Evolutionary conservation across 2,329 filamentous ascomycete genomes (phyloP).

Genomic region (Ceratocystiopsis brevicomis): DNA sequence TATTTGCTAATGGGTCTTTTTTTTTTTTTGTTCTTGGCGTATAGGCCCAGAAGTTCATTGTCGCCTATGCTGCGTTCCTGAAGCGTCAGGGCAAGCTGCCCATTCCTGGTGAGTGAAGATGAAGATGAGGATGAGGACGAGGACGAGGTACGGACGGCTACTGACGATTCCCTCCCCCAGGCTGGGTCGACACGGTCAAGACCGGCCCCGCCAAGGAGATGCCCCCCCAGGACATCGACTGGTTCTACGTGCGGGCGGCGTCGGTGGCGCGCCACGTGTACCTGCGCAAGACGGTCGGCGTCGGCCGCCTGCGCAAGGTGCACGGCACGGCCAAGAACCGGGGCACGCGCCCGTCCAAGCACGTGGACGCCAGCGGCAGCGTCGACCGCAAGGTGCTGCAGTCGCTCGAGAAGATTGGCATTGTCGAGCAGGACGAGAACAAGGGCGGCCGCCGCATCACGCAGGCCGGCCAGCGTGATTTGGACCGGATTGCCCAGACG

Average conservation of each 20-base stretch:
- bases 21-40: constrained; percentile 20
- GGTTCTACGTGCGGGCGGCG: constrained; percentile 83
- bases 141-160: too few relatives aligned
- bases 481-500: constrained; percentile 85
- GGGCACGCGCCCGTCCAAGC: constrained; percentile 73
- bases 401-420: constrained; percentile 97
- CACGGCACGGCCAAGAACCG: constrained; percentile 98
- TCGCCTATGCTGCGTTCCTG: constrained; percentile 68
- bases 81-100: constrained; percentile 88
- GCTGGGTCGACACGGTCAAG: constrained; percentile 99
- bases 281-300: constrained; percentile 94
- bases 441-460: constrained; percentile 98
- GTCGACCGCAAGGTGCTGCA: constrained; percentile 97
- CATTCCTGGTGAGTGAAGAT: constrained; percentile 47
- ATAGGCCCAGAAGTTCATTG: constrained; percentile 76
- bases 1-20: constrained; percentile 43
- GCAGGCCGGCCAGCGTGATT: constrained; percentile 93
- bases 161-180: constrained; percentile 23
- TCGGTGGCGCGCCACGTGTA: constrained; percentile 96
- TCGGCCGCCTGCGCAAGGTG: constrained; percentile 81
- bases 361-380: constrained; percentile 85
- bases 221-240: constrained; percentile 94
- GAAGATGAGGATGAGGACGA: too few relatives aligned
- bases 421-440: constrained; percentile 93
- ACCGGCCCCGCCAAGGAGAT: constrained; percentile 93